Base-by-base conservation (phyloP, 148 eudicot species). In the Chenopodium formosanum region DNA sequence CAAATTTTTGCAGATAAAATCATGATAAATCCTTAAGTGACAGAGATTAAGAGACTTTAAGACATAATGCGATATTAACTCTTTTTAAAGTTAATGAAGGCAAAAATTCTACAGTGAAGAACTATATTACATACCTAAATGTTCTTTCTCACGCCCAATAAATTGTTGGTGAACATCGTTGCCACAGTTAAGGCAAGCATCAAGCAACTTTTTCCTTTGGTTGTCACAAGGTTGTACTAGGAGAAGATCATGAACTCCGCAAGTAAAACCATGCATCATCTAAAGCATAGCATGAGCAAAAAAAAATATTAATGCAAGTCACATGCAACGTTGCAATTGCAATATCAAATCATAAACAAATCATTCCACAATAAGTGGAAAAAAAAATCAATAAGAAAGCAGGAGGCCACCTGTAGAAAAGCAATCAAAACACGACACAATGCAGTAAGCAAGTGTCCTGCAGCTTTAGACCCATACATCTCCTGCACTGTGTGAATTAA, bases 401-500 rank as follows among this genome's bases (percentile, higher is more conserved):
- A 47, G 65, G 75, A 52, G 80, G 60, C 78, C 66, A 90, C 99
- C 95, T 96, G 99, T 79, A 94, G 84, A 86, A 88, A 94, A 37
- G 89, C 60, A 67, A 97, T 96, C 76, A 90, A 90, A 67, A 92
- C 84, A 76, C 98, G 94, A 84, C 99, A 91, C 31, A 96, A 86
- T 53, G 93, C 91, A 85, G 98, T 92, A 83, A 96, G 97, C 79
- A 96, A 83, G 84, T 87, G 82, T 79, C 99, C 99, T 22, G 99
- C 99, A 78, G 89, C 87, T 76, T 83, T 85, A 32, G 94, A 79
- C 7, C 98, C 98, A 88, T 91, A 96, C 78, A 96, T 92, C 89
- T 96, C 99, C 88, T 96, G 99, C 83, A 96, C 94, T 1, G 95
- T 92, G 82, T 96, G 99, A 78, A 94, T 97, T 87, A 96, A 88